Conservation (phyloP, 1,284 basidiomycete genomes). For the Ceratobasidium sp. region DNA sequence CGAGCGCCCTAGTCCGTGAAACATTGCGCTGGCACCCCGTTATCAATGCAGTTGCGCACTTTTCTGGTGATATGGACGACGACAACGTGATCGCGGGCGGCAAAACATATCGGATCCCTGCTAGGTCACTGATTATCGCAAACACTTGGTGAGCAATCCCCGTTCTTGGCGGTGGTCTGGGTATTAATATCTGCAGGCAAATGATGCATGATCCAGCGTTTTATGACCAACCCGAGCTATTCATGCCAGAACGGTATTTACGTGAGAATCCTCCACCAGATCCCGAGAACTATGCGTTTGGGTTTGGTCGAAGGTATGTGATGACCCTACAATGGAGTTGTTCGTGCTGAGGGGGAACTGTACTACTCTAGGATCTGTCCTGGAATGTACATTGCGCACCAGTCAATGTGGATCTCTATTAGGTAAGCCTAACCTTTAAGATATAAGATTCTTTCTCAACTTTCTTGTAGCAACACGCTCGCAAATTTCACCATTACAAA, state of each 20-base stretch:
- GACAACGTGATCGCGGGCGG: conserved; percentile 6
- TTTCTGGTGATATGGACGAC: not conserved
- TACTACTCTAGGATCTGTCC: conserved; percentile 19
- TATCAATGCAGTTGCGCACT: not conserved
- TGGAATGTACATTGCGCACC: conserved; percentile 17
- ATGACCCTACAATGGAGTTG: too few relatives aligned
- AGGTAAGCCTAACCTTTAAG: not conserved
- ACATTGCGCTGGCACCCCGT: conserved; percentile 29
- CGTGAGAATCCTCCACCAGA: conserved; percentile 71
- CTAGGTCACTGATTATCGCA: not conserved
- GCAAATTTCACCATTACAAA: conserved; percentile 22
- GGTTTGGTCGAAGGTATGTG: conserved; percentile 18
- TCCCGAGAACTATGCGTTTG: not conserved
- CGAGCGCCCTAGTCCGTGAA: conserved; percentile 16
- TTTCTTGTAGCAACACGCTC: conserved; percentile 16
- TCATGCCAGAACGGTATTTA: conserved; percentile 94
- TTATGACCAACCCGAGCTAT: conserved; percentile 88
- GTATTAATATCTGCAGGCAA: not conserved
- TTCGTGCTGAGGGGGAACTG: too few relatives aligned
- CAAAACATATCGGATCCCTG: conserved; percentile 32
- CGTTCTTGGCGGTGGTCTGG: not conserved
- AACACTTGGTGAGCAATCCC: conserved; percentile 10
- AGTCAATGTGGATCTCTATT: conserved; percentile 27
- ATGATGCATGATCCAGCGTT: conserved; percentile 85
- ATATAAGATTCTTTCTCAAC: not conserved